Evolutionary conservation across 305 asterid species (phyloP), one percentile per base, ranked within the genome.

Genomic region (Solanum hybrid): DNA sequence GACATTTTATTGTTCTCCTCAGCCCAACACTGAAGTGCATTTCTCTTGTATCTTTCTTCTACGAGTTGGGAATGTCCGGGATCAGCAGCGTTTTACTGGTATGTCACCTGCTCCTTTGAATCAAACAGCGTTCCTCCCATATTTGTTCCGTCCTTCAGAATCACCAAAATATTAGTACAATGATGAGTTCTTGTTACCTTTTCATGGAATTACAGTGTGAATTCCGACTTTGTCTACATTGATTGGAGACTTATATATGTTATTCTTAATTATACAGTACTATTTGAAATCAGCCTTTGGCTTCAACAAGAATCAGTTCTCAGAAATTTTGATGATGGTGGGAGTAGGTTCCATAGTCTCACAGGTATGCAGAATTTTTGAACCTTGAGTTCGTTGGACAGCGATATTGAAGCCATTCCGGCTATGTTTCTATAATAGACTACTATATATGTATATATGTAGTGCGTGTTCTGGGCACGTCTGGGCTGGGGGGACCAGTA

Each of bases 301-400:
- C 80, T 97, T 96, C 91, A 87, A 95, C 92, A 97, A 97, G 86
- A 97, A 97, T 51, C 99, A 96, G 89, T 93, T 97, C 88, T 95
- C 99, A 64, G 99, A 97, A 93, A 94, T 97, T 89, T 91, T 95
- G 93, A 95, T 94, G 94, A 91, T 95, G 94, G 99, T 97, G 73
- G 99, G 98, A 89, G 87, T 97, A 8, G 99, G 99, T 92, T 95
- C 99, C 10, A 95, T 97, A 64, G 92, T 97, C 86, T 97, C 99
- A 29, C 99, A 97, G 99, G 99, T 97, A 95, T 86, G 26, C 86
- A n/a, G 86, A 73, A 22, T 87, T 37, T 38, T 26, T 76, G 66
- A 76, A 27, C 73, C 34, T 81, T 8, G 37, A 26, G 37, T 81
- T 0, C 0, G 4, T 40, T 81, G 64, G 86, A 40, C 32, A 26